phyloP scores from a whole-genome alignment of 495 filamentous ascomycete species.

The Lophiostoma macrostomum region DNA sequence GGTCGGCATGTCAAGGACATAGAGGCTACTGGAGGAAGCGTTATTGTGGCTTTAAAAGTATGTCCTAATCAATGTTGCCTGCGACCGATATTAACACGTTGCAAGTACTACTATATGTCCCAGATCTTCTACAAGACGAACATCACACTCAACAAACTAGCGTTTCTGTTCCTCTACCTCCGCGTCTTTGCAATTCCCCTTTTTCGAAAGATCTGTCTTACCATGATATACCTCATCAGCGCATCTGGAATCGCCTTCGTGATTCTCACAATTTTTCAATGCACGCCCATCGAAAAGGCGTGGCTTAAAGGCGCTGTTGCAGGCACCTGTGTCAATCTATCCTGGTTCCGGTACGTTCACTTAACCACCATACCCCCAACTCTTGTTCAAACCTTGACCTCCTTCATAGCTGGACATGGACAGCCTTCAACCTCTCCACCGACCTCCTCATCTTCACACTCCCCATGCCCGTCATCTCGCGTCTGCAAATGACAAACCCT shows the following conservation, averaged over 20 bases:
- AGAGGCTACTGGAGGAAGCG: not conserved
- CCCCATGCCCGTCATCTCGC: constrained; percentile 11
- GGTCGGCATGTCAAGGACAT: constrained; percentile 4
- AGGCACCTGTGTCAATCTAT: constrained; percentile 20
- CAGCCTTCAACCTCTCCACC: constrained; percentile 18
- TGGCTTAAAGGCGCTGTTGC: constrained; percentile 3
- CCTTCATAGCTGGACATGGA: constrained; percentile 13
- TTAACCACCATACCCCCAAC: not conserved
- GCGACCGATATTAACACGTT: not conserved
- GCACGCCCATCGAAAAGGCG: constrained; percentile 8
- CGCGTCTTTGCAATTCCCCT: constrained; percentile 6
- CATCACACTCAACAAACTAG: constrained; percentile 23
- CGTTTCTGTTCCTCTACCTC: constrained; percentile 25
- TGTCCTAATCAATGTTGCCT: not conserved
- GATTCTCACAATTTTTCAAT: constrained; percentile 15
- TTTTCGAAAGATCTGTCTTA: constrained; percentile 9
- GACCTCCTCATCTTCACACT: constrained; percentile 19
- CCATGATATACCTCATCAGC: not conserved
- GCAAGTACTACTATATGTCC: constrained; percentile 19
- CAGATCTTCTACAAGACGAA: constrained; percentile 23
- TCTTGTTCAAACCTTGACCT: not conserved
- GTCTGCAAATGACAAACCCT: constrained; percentile 5
- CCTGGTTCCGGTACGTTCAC: constrained; percentile 9
- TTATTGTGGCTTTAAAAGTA: constrained; percentile 1
- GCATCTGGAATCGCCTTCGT: constrained; percentile 2